A percentile compares a stretch with the other conserved stretches of the same genome.
phyloP scores from a whole-genome alignment of 257 asterid genomes.

The Oldenlandia corymbosa region DNA sequence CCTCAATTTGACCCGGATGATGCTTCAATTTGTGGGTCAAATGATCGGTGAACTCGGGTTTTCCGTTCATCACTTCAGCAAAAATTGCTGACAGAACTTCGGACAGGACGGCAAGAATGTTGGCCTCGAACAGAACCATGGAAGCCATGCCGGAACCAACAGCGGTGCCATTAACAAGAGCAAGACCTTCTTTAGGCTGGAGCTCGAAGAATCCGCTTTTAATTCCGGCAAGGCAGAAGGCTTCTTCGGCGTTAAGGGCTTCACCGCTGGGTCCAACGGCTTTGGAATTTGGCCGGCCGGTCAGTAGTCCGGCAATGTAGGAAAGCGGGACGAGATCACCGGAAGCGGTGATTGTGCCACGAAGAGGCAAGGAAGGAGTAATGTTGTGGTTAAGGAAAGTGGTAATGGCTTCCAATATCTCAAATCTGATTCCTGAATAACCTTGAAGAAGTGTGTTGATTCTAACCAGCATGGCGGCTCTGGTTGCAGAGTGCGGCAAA shows the following conservation, averaged over 20 bases:
- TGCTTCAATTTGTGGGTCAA: constrained; percentile 47
- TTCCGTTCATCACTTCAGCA: constrained; percentile 54
- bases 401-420: constrained; percentile 47
- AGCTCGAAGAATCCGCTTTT: constrained; percentile 32
- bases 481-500: constrained; percentile 41
- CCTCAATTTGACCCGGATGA: constrained; percentile 52
- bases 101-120: constrained; percentile 29
- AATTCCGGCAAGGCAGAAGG: constrained; percentile 34
- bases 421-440: constrained; percentile 46
- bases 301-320: constrained; percentile 43
- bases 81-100: constrained; percentile 46
- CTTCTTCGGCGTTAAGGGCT: constrained; percentile 35
- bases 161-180: constrained; percentile 48
- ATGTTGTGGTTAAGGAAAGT: constrained; percentile 40
- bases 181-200: constrained; percentile 53
- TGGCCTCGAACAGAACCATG: constrained; percentile 38
- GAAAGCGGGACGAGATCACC: constrained; percentile 50
- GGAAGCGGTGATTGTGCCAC: constrained; percentile 47
- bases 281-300: constrained; percentile 45
- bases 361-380: constrained; percentile 47
- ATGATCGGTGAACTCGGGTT: constrained; percentile 47
- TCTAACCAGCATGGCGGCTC: constrained; percentile 53
- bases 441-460: constrained; percentile 53
- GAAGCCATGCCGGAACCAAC: constrained; percentile 57
- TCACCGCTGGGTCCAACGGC: constrained; percentile 46